Percentiles rank a stretch among this genome's conserved stretches.
Evolutionary conservation across 2,329 filamentous ascomycete species (phyloP).

Genomic region (Ceratocystis alfenasii): DNA sequence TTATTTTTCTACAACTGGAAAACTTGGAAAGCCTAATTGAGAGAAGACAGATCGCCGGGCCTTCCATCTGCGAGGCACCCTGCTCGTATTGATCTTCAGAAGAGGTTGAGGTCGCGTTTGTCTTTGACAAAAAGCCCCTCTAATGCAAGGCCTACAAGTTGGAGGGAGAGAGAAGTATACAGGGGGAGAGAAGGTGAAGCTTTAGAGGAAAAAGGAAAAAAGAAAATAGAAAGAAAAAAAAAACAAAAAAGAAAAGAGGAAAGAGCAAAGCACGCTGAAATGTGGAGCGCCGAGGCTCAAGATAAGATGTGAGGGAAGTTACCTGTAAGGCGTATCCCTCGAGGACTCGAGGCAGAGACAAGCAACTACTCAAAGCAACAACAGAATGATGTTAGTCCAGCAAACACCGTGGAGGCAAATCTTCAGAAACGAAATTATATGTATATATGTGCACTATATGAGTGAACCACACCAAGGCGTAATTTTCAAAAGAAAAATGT

Average conservation of each 20-base stretch:
- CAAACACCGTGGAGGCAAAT: background rate
- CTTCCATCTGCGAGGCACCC: background rate
- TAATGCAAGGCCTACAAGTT: background rate
- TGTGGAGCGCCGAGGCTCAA: background rate
- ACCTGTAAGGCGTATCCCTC: background rate
- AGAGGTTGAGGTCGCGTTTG: background rate
- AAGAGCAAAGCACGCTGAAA: conserved; percentile 1
- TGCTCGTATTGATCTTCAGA: background rate
- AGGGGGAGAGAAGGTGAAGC: background rate
- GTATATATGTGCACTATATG: background rate
- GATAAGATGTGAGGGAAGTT: background rate
- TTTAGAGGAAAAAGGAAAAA: background rate
- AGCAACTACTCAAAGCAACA: background rate
- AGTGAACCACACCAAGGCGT: background rate
- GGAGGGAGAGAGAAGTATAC: background rate
- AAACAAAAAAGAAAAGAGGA: too few species aligned
- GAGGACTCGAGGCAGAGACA: background rate
- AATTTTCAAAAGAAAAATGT: background rate
- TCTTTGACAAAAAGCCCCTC: conserved; percentile 5
- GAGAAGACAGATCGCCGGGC: background rate
- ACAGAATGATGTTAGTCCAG: background rate
- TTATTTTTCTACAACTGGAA: background rate
- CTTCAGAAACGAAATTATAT: background rate
- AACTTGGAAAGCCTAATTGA: background rate
- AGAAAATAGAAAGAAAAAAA: conserved; percentile 2